A percentile compares a stretch with the other conserved stretches of the same genome.
These are phyloP conservation scores for Phytophthora capsici DNA, from an alignment of 352 stramenopile species.

Conservation along the genomic window DNA sequence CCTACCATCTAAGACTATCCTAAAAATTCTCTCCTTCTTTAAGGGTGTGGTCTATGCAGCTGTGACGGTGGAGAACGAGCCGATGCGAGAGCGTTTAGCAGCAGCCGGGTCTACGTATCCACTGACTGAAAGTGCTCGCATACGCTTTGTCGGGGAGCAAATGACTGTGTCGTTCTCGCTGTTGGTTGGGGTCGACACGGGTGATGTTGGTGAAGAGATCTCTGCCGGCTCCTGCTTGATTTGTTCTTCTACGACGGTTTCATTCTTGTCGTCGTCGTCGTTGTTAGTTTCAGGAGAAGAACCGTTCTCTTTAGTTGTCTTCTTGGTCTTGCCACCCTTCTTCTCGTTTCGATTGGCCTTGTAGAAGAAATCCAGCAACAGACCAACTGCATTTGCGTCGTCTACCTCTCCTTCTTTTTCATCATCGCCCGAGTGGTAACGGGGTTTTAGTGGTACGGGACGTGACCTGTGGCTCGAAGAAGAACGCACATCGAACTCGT, in stretches of 20 bases:
- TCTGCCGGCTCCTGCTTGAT: slow-evolving; percentile 41
- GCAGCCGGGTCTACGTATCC: slow-evolving; percentile 56
- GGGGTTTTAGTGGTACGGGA: slow-evolving; percentile 34
- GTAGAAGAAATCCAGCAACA: slow-evolving; percentile 85
- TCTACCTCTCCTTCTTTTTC: slow-evolving; percentile 47
- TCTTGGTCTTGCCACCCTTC: slow-evolving; percentile 22
- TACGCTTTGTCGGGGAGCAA: slow-evolving; percentile 78
- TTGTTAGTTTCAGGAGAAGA: not conserved
- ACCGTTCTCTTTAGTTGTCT: slow-evolving; percentile 5
- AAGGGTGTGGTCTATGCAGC: slow-evolving; percentile 30
- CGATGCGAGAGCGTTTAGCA: slow-evolving; percentile 69
- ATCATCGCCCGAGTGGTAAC: slow-evolving; percentile 32
- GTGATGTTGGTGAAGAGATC: slow-evolving; percentile 19
- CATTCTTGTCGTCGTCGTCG: slow-evolving; percentile 10
- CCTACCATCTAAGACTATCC: slow-evolving; percentile 40
- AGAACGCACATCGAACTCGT: slow-evolving; percentile 54
- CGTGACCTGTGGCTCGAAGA: slow-evolving; percentile 28
- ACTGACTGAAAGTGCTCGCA: slow-evolving; percentile 76
- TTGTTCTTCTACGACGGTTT: slow-evolving; percentile 32
- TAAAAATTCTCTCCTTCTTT: slow-evolving; percentile 24
- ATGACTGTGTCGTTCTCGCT: slow-evolving; percentile 47
- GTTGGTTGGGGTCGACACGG: slow-evolving; percentile 22
- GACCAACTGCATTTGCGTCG: slow-evolving; percentile 69
- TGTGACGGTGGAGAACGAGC: slow-evolving; percentile 58
- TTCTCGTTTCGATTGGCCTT: slow-evolving; percentile 77